phyloP scores from a whole-genome alignment of 805 yeast species.

The Candida boleticola region DNA sequence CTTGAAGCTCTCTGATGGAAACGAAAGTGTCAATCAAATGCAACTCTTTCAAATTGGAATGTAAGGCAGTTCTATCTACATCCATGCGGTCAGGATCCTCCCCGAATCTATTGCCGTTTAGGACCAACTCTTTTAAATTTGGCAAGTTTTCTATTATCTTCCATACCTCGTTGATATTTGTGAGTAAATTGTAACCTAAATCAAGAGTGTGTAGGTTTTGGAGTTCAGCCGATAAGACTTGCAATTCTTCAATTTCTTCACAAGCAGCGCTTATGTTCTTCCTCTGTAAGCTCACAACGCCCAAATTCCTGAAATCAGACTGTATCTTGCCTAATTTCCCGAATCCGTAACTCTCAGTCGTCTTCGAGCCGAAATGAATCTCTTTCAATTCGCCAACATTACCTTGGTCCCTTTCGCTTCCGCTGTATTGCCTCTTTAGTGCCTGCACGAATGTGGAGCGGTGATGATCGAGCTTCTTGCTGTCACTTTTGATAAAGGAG shows the following conservation, averaged over 20 bases:
- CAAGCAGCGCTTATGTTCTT: slow-evolving; percentile 28
- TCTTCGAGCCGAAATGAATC: slow-evolving; percentile 53
- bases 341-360: slow-evolving; percentile 64
- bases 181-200: slow-evolving; percentile 58
- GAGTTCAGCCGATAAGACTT: slow-evolving; percentile 9
- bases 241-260: slow-evolving; percentile 2
- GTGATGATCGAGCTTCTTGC: slow-evolving; percentile 26
- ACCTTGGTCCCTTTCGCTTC: slow-evolving; percentile 11
- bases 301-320: slow-evolving; percentile 43
- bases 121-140: slow-evolving; percentile 37
- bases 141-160: slow-evolving; percentile 36
- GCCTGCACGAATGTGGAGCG: slow-evolving; percentile 45
- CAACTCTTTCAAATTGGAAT: slow-evolving; percentile 13
- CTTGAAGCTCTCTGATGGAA: slow-evolving; percentile 11
- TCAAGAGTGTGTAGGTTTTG: slow-evolving; percentile 43
- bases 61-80: neutral
- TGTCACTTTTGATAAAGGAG: slow-evolving; percentile 56
- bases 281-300: slow-evolving; percentile 49
- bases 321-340: slow-evolving; percentile 51
- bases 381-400: slow-evolving; percentile 25
- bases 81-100: neutral
- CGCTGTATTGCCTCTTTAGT: slow-evolving; percentile 47
- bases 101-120: slow-evolving; percentile 54
- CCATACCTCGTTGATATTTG: slow-evolving; percentile 36
- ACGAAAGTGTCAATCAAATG: slow-evolving; percentile 28